These are phyloP conservation scores for Phialophora expanda DNA, from an alignment of 2,329 filamentous ascomycete genomes.

Conservation along the genomic window DNA sequence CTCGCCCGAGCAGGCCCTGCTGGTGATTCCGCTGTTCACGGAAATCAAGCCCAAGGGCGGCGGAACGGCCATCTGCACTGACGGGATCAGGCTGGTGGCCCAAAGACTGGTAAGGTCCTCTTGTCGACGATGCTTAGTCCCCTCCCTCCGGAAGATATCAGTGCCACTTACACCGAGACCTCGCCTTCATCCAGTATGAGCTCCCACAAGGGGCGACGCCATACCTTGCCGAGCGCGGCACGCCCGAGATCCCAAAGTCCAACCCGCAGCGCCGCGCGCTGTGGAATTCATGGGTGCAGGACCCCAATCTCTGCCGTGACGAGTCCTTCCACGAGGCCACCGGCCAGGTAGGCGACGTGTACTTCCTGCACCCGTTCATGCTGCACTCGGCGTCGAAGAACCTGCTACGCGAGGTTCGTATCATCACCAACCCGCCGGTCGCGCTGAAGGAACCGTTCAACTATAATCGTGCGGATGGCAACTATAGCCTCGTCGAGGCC, in stretches of 20 bases:
- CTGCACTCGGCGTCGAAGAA: constrained; percentile 60
- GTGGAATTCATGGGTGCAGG: constrained; percentile 13
- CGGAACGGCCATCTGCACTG: constrained; percentile 68
- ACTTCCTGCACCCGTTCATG: constrained; percentile 62
- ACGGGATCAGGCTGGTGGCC: constrained; percentile 63
- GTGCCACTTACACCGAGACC: background rate
- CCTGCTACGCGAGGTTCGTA: constrained; percentile 45
- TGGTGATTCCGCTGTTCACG: constrained; percentile 71
- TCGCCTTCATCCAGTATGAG: constrained; percentile 46
- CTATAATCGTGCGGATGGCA: constrained; percentile 53
- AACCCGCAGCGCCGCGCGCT: constrained; percentile 9
- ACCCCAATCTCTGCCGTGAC: constrained; percentile 32
- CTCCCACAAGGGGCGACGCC: constrained; percentile 66
- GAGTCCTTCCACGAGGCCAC: constrained; percentile 58
- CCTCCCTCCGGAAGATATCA: too few species aligned
- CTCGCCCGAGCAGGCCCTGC: constrained; percentile 69
- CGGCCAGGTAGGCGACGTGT: constrained; percentile 59
- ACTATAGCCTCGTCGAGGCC: constrained; percentile 58
- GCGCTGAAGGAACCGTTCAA: constrained; percentile 57
- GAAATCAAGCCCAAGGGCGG: constrained; percentile 66
- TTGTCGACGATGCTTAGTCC: too few species aligned
- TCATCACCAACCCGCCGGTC: constrained; percentile 63
- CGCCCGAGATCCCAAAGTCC: constrained; percentile 20
- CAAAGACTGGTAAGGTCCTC: constrained; percentile 49
- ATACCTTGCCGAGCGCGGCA: constrained; percentile 10